phyloP scores from a whole-genome alignment of 768 basidiomycete species.

The Mycena leptocephala region DNA sequence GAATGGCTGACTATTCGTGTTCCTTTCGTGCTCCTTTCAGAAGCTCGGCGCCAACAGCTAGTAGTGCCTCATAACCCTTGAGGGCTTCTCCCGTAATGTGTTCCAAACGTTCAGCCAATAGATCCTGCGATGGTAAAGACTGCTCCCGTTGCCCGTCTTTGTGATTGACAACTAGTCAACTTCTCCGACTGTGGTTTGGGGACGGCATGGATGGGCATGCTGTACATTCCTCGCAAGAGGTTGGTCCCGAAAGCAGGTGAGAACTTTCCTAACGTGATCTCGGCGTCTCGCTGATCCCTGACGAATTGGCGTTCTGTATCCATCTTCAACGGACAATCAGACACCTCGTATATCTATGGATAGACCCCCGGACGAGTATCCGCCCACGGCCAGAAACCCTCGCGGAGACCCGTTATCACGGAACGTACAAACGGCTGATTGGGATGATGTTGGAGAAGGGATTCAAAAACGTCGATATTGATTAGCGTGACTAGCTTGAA shows the following conservation, averaged over 20 bases:
- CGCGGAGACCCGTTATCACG: conserved; percentile 43
- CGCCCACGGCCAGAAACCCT: conserved; percentile 65
- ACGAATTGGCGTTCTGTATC: neutral
- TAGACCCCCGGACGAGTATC: conserved; percentile 39
- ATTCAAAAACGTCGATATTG: no score
- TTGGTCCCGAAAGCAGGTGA: conserved; percentile 51
- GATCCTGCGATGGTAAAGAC: conserved; percentile 2
- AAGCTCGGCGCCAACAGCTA: neutral
- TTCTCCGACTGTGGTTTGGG: conserved; percentile 54
- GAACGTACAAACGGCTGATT: no score
- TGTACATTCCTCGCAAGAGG: conserved; percentile 62
- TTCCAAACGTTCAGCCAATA: neutral
- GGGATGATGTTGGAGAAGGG: no score
- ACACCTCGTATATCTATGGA: conserved; percentile 44
- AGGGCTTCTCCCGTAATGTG: neutral
- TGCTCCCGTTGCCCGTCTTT: conserved; percentile 10
- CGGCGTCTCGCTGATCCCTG: neutral
- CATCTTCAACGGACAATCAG: conserved; percentile 1
- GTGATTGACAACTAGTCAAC: conserved; percentile 58
- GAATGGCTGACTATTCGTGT: no score
- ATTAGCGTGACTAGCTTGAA: conserved; percentile 57
- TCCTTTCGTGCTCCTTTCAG: no score
- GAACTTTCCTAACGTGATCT: conserved; percentile 29
- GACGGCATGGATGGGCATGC: conserved; percentile 55
- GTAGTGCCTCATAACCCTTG: neutral